Evolutionary conservation across 169 alveolate genomes (phyloP).

Genomic region (Cryptosporidium parvum): DNA sequence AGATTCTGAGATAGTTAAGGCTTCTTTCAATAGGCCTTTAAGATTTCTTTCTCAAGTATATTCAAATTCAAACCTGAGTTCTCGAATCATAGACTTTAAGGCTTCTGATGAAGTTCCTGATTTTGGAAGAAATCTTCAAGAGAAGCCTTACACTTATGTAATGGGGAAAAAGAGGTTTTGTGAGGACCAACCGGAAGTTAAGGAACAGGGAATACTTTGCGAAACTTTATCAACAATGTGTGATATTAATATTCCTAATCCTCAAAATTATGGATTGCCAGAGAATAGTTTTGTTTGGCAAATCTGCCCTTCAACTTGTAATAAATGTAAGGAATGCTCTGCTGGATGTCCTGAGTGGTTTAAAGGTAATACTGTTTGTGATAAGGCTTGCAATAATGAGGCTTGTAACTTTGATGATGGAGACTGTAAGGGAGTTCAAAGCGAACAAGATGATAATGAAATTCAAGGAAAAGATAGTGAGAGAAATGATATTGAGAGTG

Average conservation of each 20-base stretch:
- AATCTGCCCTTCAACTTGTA: constrained; percentile 81
- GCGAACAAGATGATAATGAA: not conserved
- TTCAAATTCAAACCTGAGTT: not conserved
- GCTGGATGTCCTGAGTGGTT: constrained; percentile 81
- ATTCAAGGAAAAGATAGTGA: not conserved
- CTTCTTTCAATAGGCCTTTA: constrained; percentile 6
- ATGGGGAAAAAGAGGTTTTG: constrained; percentile 54
- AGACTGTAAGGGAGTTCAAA: constrained; percentile 73
- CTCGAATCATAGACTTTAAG: not conserved
- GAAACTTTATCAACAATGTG: constrained; percentile 39
- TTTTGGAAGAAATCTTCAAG: not conserved
- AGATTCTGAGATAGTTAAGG: not conserved
- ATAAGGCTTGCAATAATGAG: constrained; percentile 79
- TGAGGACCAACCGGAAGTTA: constrained; percentile 61
- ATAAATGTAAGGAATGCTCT: constrained; percentile 81
- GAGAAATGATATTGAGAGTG: not conserved
- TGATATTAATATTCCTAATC: constrained; percentile 46
- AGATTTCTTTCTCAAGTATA: constrained; percentile 32
- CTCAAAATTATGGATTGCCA: constrained; percentile 74
- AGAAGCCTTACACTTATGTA: constrained; percentile 34
- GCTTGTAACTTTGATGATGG: constrained; percentile 82
- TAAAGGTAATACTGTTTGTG: constrained; percentile 81
- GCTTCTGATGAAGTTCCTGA: not conserved
- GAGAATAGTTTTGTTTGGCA: constrained; percentile 78
- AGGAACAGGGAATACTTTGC: constrained; percentile 52